phyloP scores from a whole-genome alignment of 108 stramenopile species.

The Skeletonema menzelii region DNA sequence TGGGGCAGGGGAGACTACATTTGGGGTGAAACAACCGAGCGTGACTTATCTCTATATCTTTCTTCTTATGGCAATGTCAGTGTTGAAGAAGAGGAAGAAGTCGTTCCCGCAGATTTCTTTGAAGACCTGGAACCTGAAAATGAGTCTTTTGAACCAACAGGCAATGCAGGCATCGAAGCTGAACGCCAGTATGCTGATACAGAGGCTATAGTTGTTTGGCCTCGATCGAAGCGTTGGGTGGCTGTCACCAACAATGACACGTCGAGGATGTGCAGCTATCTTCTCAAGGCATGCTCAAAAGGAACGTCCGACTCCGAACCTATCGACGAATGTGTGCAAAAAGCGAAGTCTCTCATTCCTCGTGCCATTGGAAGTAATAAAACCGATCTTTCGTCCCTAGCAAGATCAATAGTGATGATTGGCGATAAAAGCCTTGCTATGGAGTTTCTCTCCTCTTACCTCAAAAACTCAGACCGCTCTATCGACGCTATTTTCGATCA shows the following conservation, averaged over 20 bases:
- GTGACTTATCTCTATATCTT: slow-evolving; percentile 7
- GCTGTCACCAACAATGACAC: slow-evolving; percentile 6
- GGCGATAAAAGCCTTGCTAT: slow-evolving; percentile 6
- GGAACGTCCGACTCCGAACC: slow-evolving; percentile 15
- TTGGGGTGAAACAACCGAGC: slow-evolving; percentile 19
- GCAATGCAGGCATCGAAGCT: slow-evolving; percentile 20
- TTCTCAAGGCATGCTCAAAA: slow-evolving; percentile 9
- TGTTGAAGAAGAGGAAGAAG: slow-evolving; percentile 17
- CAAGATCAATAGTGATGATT: neutral
- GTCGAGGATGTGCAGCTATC: slow-evolving; percentile 19
- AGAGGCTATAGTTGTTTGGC: slow-evolving; percentile 38
- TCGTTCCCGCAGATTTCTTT: slow-evolving; percentile 15
- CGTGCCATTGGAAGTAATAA: neutral
- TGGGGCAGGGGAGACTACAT: neutral
- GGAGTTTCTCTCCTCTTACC: slow-evolving; percentile 9
- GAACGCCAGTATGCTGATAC: slow-evolving; percentile 23
- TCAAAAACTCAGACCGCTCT: neutral
- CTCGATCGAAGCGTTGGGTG: slow-evolving; percentile 22
- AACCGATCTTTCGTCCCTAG: neutral
- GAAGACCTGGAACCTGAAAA: slow-evolving; percentile 16
- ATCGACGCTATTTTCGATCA: neutral
- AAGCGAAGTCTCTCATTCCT: slow-evolving; percentile 2
- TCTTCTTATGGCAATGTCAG: neutral
- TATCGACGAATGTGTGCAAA: slow-evolving; percentile 3
- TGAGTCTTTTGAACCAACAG: slow-evolving; percentile 26